phyloP scores from a whole-genome alignment of 1,284 basidiomycete species.

The Schizophyllum commune region DNA sequence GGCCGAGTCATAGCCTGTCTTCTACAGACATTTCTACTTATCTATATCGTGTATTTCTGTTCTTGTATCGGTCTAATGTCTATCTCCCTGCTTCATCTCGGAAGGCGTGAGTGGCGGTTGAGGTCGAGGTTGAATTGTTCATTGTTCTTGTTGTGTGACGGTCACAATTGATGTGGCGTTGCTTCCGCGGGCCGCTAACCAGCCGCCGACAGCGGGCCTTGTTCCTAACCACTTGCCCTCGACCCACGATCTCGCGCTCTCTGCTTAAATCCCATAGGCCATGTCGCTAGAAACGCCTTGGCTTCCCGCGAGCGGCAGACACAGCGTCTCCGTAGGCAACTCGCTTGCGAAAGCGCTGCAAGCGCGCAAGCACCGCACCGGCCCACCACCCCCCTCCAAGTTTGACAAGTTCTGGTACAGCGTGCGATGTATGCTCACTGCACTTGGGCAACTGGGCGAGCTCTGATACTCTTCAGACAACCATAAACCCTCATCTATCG shows the following conservation, averaged over 20 bases:
- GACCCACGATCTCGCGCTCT: too few relatives aligned
- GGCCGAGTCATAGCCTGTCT: conserved; percentile 32
- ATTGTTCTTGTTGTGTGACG: too few relatives aligned
- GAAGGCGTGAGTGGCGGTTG: too few relatives aligned
- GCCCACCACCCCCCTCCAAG: not conserved
- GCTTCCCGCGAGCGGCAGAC: not conserved
- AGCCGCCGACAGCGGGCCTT: not conserved
- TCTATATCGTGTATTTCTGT: conserved; percentile 6
- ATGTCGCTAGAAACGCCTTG: not conserved
- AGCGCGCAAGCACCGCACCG: not conserved
- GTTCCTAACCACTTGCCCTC: not conserved
- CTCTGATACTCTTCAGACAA: not conserved
- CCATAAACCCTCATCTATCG: not conserved
- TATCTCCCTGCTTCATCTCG: too few relatives aligned
- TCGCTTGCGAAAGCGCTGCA: not conserved
- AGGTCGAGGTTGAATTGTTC: too few relatives aligned
- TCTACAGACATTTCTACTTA: not conserved
- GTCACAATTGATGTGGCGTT: too few relatives aligned
- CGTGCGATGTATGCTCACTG: not conserved
- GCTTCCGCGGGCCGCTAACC: too few relatives aligned
- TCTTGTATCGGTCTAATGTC: not conserved
- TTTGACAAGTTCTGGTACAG: not conserved
- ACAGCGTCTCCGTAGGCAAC: not conserved
- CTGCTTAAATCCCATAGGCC: not conserved
- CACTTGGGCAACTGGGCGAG: not conserved